A percentile compares a stretch with the other conserved stretches of the same genome.
phyloP scores from a whole-genome alignment of 2,329 filamentous ascomycete species.

The Penicillium psychrosexuale region DNA sequence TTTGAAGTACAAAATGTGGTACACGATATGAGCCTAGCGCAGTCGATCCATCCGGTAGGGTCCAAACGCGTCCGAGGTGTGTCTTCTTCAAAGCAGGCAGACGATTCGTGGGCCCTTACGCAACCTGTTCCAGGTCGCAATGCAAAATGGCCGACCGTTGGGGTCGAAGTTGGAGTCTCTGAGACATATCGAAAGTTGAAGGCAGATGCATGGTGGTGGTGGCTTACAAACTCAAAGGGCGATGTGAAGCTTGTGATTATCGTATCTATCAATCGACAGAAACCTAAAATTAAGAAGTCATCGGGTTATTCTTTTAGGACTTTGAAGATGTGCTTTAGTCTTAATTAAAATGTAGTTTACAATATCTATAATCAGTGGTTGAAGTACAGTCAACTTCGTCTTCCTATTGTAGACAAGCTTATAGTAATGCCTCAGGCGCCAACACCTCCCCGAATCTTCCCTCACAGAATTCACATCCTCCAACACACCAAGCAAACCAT shows the following conservation, averaged over 20 bases:
- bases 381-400: neutral
- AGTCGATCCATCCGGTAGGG: too few relatives aligned
- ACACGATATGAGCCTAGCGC: too few relatives aligned
- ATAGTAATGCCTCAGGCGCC: conserved; percentile 1
- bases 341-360: neutral
- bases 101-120: neutral
- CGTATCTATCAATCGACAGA: neutral
- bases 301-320: neutral
- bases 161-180: neutral
- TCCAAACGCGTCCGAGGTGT: neutral
- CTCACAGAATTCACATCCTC: neutral
- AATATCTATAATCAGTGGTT: neutral
- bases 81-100: neutral
- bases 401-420: neutral
- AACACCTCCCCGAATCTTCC: neutral
- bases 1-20: too few relatives aligned
- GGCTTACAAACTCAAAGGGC: neutral
- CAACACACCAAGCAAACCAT: neutral
- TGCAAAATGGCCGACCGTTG: neutral
- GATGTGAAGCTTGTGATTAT: neutral
- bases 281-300: neutral
- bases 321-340: neutral
- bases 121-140: neutral
- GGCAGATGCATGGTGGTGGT: neutral
- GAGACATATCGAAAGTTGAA: neutral